Base-by-base conservation (phyloP, 2,329 filamentous ascomycete genomes). In the Aureobasidium sp. region DNA sequence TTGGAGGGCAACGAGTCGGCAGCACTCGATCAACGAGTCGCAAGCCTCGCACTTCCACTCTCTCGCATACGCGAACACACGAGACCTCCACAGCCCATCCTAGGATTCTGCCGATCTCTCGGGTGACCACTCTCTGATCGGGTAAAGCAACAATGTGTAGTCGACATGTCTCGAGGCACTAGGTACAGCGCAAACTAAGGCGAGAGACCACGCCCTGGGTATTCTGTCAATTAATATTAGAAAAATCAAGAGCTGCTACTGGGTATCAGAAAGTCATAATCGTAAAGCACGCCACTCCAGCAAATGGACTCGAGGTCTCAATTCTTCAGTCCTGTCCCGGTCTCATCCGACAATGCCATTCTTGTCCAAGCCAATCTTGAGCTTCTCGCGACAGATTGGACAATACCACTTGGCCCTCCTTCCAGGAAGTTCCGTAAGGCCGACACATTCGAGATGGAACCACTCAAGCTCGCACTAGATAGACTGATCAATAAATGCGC, bases 331-430 rank as follows among this genome's bases (percentile, higher is more conserved):
- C 17, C 17, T 44, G 11, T 34, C 6, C 11, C 17, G 27, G 11
- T 1, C 5, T 47, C 29, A 58, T 25, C 56, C 36, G 27, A 71
- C 70, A 44, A 72, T 64, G 36, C 70, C 71, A 67, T 71, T 72
- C 22, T 64, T 71, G 25, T 52, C 66, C 25, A 66, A 57, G 11
- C 71, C 72, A 29, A 70, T 29, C 65, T 71, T 72, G 63, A 74
- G 65, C 68, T 81, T 75, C 64, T 83, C 81, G 44, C 86, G 79
- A 70, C 90, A 94, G 55, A 90, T 85, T 1, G 88, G 88, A 73
- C 90, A 94, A 69, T 91, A 94, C 90, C 90, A 94, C 74, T 91
- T 91, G 2, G 87, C 87, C 36, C 87, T 88, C 20, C 88, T 80
- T 2, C 86, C 82, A 12, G 89, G 89, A 63, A 89, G 84, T 27